Conservation (phyloP, 768 basidiomycete species). For the Mrakia gelida region DNA sequence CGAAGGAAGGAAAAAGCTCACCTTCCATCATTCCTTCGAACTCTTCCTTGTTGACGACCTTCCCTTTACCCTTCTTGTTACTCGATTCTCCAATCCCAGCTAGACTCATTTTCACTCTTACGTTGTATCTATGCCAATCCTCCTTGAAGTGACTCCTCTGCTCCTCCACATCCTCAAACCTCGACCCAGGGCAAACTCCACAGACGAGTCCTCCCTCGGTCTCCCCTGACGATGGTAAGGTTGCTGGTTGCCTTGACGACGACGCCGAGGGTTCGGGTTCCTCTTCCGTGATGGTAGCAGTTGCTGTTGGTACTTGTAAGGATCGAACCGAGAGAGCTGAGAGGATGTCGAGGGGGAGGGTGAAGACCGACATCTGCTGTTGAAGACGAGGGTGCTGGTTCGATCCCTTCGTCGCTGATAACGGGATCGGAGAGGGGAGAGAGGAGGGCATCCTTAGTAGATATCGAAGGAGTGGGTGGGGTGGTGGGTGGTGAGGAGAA, state of each 20-base stretch:
- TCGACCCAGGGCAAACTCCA: conserved; percentile 49
- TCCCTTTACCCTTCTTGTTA: conserved; percentile 46
- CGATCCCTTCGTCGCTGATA: conserved; percentile 3
- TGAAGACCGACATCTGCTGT: conserved; percentile 55
- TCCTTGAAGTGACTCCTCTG: conserved; percentile 83
- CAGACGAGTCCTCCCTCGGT: conserved; percentile 35
- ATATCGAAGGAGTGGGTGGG: background rate
- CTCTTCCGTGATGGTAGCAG: conserved; percentile 34
- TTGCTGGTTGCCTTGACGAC: background rate
- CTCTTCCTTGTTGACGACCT: conserved; percentile 59
- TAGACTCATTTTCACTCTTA: conserved; percentile 62
- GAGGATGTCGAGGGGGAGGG: conserved; percentile 64
- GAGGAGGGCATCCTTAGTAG: background rate
- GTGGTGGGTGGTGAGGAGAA: background rate
- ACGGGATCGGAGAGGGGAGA: background rate
- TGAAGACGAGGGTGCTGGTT: conserved; percentile 24
- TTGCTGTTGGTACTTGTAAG: conserved; percentile 47
- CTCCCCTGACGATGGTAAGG: conserved; percentile 5
- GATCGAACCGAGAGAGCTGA: conserved; percentile 66
- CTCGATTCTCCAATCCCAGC: conserved; percentile 36
- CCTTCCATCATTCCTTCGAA: conserved; percentile 80
- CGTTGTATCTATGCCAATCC: conserved; percentile 98
- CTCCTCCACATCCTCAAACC: conserved; percentile 70
- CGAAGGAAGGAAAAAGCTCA: conserved; percentile 44
- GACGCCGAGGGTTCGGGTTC: conserved; percentile 33